A percentile compares a stretch with the other conserved stretches of the same genome.
Conservation (phyloP, 164 flowering plant species). For the Chloranthus sessilifolius region DNA sequence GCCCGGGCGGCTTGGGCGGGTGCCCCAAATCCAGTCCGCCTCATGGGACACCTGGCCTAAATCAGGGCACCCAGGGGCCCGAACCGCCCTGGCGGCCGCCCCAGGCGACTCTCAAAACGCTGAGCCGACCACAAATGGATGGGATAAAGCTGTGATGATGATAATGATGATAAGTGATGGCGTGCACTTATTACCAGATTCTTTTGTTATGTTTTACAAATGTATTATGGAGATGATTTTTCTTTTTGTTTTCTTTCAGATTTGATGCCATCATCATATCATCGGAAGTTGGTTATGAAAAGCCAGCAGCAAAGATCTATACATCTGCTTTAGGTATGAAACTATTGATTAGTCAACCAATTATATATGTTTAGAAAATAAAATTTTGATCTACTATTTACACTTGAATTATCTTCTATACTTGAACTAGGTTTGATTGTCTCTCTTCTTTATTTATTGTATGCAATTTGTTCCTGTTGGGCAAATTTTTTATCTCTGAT, state of each 20-base stretch:
- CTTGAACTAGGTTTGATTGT: background rate
- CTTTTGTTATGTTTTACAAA: background rate
- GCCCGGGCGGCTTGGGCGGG: no score
- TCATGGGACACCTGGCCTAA: no score
- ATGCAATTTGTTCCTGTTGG: no score
- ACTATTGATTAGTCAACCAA: background rate
- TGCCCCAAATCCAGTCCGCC: no score
- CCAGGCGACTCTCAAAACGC: no score
- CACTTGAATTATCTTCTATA: constrained; percentile 1
- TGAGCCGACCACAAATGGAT: no score
- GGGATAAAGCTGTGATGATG: no score
- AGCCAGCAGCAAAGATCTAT: constrained; percentile 70
- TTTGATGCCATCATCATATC: constrained; percentile 90
- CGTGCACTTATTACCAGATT: no score
- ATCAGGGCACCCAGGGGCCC: no score
- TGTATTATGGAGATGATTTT: background rate
- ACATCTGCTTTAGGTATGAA: constrained; percentile 68
- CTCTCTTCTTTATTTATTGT: background rate
- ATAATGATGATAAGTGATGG: no score
- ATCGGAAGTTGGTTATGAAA: constrained; percentile 91
- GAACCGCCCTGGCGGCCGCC: no score
- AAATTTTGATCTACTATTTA: background rate
- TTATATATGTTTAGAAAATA: background rate
- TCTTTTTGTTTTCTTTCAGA: constrained; percentile 30
- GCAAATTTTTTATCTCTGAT: no score